phyloP scores from a whole-genome alignment of 2,329 filamentous ascomycete genomes.

The Metarhizium guizhouense region DNA sequence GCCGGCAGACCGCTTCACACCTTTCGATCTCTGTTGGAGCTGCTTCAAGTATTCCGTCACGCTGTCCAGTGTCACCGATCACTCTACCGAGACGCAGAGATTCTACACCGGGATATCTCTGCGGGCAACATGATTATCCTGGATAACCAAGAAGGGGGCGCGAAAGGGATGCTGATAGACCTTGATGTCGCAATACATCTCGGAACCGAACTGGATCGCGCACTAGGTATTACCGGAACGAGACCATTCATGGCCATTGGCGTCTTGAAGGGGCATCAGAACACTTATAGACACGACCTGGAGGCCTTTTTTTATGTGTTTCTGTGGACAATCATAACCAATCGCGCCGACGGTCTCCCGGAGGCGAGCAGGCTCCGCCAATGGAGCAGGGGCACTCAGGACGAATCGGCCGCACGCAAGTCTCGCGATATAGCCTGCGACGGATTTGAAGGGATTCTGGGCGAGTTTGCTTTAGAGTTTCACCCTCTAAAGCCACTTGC shows the following conservation, averaged over 20 bases:
- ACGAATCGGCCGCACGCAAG: slow-evolving; percentile 7
- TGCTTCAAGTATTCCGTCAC: slow-evolving; percentile 12
- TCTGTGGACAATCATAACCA: slow-evolving; percentile 6
- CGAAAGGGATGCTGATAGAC: slow-evolving; percentile 12
- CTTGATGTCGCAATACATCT: slow-evolving; percentile 11
- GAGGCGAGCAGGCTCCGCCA: slow-evolving; percentile 8
- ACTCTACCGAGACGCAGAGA: slow-evolving; percentile 6
- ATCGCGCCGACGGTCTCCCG: slow-evolving; percentile 3
- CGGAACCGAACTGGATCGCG: slow-evolving; percentile 1
- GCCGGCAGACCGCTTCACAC: slow-evolving; percentile 11
- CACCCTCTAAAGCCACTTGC: slow-evolving; percentile 10
- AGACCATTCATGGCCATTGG: slow-evolving; percentile 17
- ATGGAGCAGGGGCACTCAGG: slow-evolving; percentile 8
- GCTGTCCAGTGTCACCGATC: slow-evolving; percentile 13
- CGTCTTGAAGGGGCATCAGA: slow-evolving; percentile 4
- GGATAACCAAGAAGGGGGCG: not conserved
- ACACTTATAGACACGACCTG: slow-evolving; percentile 17
- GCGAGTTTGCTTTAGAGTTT: slow-evolving; percentile 12
- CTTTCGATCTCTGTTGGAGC: slow-evolving; percentile 8
- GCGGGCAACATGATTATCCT: slow-evolving; percentile 12
- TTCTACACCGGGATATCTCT: slow-evolving; percentile 12
- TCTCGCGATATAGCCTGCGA: slow-evolving; percentile 5
- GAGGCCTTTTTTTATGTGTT: slow-evolving; percentile 21
- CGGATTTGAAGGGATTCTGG: slow-evolving; percentile 9
- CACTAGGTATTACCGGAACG: slow-evolving; percentile 8